Evolutionary conservation across 129 eudicot genomes (phyloP).

Genomic region (Deinandra increscens): DNA sequence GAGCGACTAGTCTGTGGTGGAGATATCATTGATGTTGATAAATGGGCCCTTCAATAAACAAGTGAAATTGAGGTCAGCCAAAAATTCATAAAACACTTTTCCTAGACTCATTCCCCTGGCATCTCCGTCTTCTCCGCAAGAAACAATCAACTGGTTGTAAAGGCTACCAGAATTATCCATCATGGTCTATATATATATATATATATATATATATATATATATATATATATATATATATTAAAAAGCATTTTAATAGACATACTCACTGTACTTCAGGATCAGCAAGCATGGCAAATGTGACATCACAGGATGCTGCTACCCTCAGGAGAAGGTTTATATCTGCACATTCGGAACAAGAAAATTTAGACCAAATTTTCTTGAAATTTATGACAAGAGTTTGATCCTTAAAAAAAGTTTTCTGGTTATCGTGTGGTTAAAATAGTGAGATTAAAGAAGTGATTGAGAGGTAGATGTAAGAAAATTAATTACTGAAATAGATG

Average conservation of each 20-base stretch:
- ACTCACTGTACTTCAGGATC: slow-evolving; percentile 99
- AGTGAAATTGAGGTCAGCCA: too few relatives aligned
- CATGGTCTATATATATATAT: too few relatives aligned
- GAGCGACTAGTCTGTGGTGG: too few relatives aligned
- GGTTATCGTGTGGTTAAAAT: too few relatives aligned
- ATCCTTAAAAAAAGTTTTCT: too few relatives aligned
- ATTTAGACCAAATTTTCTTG: neutral
- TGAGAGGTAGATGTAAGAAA: neutral
- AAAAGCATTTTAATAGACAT: slow-evolving; percentile 28
- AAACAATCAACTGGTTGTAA: slow-evolving; percentile 64
- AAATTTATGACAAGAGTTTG: neutral
- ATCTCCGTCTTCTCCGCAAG: slow-evolving; percentile 87
- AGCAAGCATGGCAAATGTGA: slow-evolving; percentile 98
- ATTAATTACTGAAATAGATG: neutral
- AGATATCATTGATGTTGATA: too few relatives aligned
- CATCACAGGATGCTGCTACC: slow-evolving; percentile 95
- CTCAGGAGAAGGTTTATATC: slow-evolving; percentile 76
- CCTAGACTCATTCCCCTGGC: slow-evolving; percentile 82
- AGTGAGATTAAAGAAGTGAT: neutral
- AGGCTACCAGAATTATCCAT: slow-evolving; percentile 11
- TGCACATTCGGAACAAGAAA: slow-evolving; percentile 31
- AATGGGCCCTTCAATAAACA: too few relatives aligned
- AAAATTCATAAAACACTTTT: too few relatives aligned
- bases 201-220: too few relatives aligned
- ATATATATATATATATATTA: too few relatives aligned